Base-by-base conservation (phyloP, 2,329 filamentous ascomycete species). In the Penicillium sclerotigenum region DNA sequence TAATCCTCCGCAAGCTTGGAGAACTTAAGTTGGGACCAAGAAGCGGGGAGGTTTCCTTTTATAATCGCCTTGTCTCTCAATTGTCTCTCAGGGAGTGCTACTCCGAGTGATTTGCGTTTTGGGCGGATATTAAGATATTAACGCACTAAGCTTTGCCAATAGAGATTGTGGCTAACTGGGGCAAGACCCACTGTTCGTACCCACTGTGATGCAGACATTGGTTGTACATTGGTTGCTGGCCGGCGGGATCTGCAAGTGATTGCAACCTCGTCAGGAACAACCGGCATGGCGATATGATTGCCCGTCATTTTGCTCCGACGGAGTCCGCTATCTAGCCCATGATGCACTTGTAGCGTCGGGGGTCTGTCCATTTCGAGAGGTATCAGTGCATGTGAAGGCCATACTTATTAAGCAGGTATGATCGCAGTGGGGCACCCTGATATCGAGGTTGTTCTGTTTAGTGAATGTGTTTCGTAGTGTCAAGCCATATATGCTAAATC, bases 221-320 rank as follows among this genome's bases (percentile, higher is more conserved):
- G 58, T 37, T 18, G 9, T 3, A n/a, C 9, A 60, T 58, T 62
- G 49, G 58, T 37, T 18, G 9, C 4, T 29, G 1, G 9, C 5
- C 24, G 31, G 47, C 28, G 54, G 52, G 58, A 42, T 31, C 34
- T 41, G 3, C 24, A n/a, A 7, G 4, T n/a, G 24, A 56, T 49
- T 64, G 61, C 29, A 62, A 63, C 61, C 29, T 59, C 50, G 54
- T 50, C 41, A 59, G 28, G 24, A 14, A 37, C 40, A 61, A 57
- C 42, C 47, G 47, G 59, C 58, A 62, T 60, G 56, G 54, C 60
- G 48, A 59, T 50, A 57, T 56, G 29, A 33, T 29, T 24, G n/a
- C 16, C 16, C 13, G 3, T 7, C 5, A 1, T 40, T 37, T 45
- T 46, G n/a, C 50, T 20, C 51, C 51, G 51, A 26, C 51, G 51